Evolutionary conservation across 2,329 filamentous ascomycete genomes (phyloP).

Genomic region (Calonectria fujianensis): DNA sequence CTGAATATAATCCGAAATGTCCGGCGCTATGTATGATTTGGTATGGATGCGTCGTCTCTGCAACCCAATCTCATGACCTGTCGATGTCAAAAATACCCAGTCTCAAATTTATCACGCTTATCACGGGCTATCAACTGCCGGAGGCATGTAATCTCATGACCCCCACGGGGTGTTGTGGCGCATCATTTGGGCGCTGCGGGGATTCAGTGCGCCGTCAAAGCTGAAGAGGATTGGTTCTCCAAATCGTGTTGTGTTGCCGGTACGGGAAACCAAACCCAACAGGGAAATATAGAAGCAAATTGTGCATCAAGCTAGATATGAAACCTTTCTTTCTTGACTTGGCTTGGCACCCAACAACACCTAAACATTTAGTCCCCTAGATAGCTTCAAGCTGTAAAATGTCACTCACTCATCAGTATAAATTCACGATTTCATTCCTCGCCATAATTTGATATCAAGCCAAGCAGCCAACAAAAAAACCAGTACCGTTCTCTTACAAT

Average conservation of each 20-base stretch:
- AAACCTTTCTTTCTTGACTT: background rate
- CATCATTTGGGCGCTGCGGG: conserved; percentile 1
- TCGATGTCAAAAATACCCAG: background rate
- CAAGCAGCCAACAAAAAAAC: background rate
- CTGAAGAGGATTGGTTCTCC: background rate
- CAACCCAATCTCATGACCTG: background rate
- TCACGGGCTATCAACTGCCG: background rate
- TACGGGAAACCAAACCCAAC: background rate
- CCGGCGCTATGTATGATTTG: background rate
- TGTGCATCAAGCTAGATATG: conserved; percentile 11
- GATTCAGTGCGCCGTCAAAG: background rate
- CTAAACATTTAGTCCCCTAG: background rate
- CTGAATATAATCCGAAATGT: background rate
- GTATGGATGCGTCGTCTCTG: background rate
- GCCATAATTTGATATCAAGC: too few relatives aligned
- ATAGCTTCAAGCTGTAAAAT: background rate
- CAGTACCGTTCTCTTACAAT: background rate
- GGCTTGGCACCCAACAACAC: background rate
- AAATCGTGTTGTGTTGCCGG: background rate
- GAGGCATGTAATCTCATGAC: conserved; percentile 11
- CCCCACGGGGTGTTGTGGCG: conserved; percentile 13
- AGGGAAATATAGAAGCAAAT: conserved; percentile 4
- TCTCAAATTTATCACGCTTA: background rate
- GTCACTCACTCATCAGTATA: background rate
- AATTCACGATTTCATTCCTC: background rate